Percentiles rank a stretch among this genome's conserved stretches.
Evolutionary conservation across 2,329 filamentous ascomycete genomes (phyloP).

Genomic region (Microsporum audouinii): DNA sequence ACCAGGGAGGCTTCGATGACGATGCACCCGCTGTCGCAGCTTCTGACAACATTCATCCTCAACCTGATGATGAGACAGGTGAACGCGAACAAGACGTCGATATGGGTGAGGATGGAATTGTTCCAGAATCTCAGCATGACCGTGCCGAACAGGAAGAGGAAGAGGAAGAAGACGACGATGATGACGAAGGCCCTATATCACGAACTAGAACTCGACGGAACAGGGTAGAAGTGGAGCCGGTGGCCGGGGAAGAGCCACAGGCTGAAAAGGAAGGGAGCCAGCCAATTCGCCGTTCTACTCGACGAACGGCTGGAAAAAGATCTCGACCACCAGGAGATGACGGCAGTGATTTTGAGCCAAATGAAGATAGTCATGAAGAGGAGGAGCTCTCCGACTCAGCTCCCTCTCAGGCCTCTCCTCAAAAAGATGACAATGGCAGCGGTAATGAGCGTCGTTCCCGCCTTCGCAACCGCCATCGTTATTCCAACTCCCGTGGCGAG

Average conservation of each 20-base stretch:
- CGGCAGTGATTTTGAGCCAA: slow-evolving; percentile 54
- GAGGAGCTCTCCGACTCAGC: slow-evolving; percentile 45
- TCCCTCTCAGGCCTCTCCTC: slow-evolving; percentile 31
- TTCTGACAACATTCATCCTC: slow-evolving; percentile 8
- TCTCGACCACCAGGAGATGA: slow-evolving; percentile 41
- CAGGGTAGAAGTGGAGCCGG: slow-evolving; percentile 20
- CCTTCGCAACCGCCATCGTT: slow-evolving; percentile 38
- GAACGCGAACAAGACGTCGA: slow-evolving; percentile 25
- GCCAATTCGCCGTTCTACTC: slow-evolving; percentile 28
- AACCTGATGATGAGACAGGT: slow-evolving; percentile 12
- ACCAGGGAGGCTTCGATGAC: slow-evolving; percentile 26
- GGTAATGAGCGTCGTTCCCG: slow-evolving; percentile 39
- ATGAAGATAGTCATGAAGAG: slow-evolving; percentile 38
- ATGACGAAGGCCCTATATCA: slow-evolving; percentile 44
- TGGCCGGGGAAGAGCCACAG: slow-evolving; percentile 22
- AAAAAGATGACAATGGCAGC: slow-evolving; percentile 32
- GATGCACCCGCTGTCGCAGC: slow-evolving; percentile 17
- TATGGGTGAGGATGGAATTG: slow-evolving; percentile 28
- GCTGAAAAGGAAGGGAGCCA: slow-evolving; percentile 16
- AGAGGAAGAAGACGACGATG: slow-evolving; percentile 35
- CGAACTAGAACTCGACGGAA: slow-evolving; percentile 26
- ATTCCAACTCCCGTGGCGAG: slow-evolving; percentile 38
- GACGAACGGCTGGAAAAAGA: slow-evolving; percentile 31
- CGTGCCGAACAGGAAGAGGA: slow-evolving; percentile 26
- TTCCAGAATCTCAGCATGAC: slow-evolving; percentile 34